Conservation (phyloP, 192 early-diverging fungal genomes). For the Allomyces arbusculus region DNA sequence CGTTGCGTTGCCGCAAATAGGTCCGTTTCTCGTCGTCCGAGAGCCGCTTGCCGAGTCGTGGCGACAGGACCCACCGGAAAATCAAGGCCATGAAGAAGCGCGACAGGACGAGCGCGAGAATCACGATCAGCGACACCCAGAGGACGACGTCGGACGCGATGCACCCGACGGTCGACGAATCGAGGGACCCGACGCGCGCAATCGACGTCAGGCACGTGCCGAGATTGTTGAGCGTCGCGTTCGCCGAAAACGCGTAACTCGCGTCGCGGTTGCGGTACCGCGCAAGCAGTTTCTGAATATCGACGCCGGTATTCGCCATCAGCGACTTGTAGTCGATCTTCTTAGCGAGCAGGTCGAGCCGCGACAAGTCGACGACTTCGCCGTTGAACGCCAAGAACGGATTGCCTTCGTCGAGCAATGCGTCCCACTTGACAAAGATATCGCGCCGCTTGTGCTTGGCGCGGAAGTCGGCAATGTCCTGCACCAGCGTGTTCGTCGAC, state of each 20-base stretch:
- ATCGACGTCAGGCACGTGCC: conserved; percentile 58
- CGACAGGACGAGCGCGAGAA: conserved; percentile 17
- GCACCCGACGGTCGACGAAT: conserved; percentile 58
- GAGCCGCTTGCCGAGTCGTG: conserved; percentile 11
- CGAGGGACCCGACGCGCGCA: conserved; percentile 59
- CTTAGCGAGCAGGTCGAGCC: background rate
- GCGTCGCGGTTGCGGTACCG: background rate
- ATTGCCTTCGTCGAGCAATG: conserved; percentile 13
- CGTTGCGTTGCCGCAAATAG: background rate
- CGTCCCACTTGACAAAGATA: conserved; percentile 43
- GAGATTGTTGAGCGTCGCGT: background rate
- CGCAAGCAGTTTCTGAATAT: background rate
- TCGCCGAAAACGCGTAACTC: background rate
- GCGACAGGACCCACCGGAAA: conserved; percentile 19
- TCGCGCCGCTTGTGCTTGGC: conserved; percentile 16
- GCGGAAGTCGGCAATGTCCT: background rate
- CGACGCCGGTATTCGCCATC: background rate
- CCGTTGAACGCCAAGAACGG: conserved; percentile 49
- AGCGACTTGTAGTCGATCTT: background rate
- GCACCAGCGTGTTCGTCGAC: background rate
- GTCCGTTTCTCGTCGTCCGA: background rate
- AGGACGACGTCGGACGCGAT: conserved; percentile 58
- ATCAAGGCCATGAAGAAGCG: conserved; percentile 25
- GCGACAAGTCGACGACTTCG: conserved; percentile 48
- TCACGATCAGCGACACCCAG: conserved; percentile 45